Evolutionary conservation across 805 yeast genomes (phyloP).

Genomic region (Pichia occidentalis): DNA sequence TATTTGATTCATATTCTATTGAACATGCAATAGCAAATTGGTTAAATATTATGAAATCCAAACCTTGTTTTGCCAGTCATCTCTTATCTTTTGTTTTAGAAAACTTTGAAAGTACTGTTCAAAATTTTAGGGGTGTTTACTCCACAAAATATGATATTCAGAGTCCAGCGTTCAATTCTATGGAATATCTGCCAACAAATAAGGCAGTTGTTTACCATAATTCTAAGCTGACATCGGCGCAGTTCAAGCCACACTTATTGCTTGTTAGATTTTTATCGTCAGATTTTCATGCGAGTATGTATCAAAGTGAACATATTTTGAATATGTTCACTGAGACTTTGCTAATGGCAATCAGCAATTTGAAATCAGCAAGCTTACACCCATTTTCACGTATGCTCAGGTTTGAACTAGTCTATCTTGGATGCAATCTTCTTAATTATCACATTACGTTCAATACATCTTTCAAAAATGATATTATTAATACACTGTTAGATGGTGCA

Average conservation of each 20-base stretch:
- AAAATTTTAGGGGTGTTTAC: slow-evolving; percentile 56
- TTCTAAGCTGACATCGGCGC: slow-evolving; percentile 42
- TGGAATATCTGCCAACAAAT: slow-evolving; percentile 89
- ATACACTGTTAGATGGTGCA: slow-evolving; percentile 54
- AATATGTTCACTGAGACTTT: slow-evolving; percentile 61
- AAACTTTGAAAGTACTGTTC: slow-evolving; percentile 63
- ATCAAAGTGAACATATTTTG: slow-evolving; percentile 63
- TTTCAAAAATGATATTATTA: slow-evolving; percentile 39
- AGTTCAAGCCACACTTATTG: slow-evolving; percentile 58
- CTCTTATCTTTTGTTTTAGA: slow-evolving; percentile 62
- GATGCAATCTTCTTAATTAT: slow-evolving; percentile 54
- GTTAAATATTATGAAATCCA: slow-evolving; percentile 69
- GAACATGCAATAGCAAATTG: slow-evolving; percentile 68
- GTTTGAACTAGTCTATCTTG: slow-evolving; percentile 65
- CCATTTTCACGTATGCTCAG: slow-evolving; percentile 74
- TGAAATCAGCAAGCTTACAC: slow-evolving; percentile 63
- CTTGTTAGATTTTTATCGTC: slow-evolving; percentile 65
- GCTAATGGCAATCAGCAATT: slow-evolving; percentile 45
- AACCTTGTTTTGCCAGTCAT: slow-evolving; percentile 49
- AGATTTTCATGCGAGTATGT: slow-evolving; percentile 71
- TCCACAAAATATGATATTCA: slow-evolving; percentile 46
- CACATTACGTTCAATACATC: slow-evolving; percentile 46
- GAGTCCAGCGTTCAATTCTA: slow-evolving; percentile 56
- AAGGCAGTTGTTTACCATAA: slow-evolving; percentile 47
- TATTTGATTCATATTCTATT: slow-evolving; percentile 54